A percentile compares a stretch with the other conserved stretches of the same genome.
Evolutionary conservation across 352 stramenopile species (phyloP).

Genomic region (Pythium folliculosum): DNA sequence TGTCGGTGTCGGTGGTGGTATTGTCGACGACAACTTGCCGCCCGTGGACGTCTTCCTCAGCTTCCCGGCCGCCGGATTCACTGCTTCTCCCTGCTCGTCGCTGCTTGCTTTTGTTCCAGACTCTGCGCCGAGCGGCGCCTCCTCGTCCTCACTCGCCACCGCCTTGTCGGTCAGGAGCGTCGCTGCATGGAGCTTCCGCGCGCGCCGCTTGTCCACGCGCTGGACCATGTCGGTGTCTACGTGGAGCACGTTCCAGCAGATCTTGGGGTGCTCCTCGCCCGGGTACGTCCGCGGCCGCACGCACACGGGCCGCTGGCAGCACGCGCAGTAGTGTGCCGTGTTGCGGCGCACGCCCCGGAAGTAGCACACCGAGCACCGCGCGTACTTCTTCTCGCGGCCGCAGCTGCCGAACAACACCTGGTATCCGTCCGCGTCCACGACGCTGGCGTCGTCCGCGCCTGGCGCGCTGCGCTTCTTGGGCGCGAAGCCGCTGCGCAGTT

Average conservation of each 20-base stretch:
- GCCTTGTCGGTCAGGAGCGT: constrained; percentile 10
- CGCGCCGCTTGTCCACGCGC: constrained; percentile 72
- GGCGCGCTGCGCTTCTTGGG: constrained; percentile 16
- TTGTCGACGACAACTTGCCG: neutral
- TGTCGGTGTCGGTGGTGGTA: neutral
- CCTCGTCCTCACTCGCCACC: constrained; percentile 9
- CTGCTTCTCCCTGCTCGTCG: neutral
- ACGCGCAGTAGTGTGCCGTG: constrained; percentile 66
- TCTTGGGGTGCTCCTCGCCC: constrained; percentile 68
- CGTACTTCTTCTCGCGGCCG: constrained; percentile 70
- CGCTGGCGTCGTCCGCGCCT: constrained; percentile 1
- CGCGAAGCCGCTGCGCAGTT: constrained; percentile 43
- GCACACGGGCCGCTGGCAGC: constrained; percentile 73
- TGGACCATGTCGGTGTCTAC: constrained; percentile 78
- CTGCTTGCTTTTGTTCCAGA: neutral
- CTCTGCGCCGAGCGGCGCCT: neutral
- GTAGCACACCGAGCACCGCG: constrained; percentile 73
- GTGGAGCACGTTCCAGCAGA: constrained; percentile 82
- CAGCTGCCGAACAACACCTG: constrained; percentile 64
- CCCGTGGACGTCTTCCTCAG: neutral
- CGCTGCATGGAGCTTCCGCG: constrained; percentile 43
- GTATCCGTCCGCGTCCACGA: constrained; percentile 49
- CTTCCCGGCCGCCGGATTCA: neutral
- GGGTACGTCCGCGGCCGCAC: constrained; percentile 68
- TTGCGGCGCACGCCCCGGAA: constrained; percentile 70